Evolutionary conservation across 2,329 filamentous ascomycete species (phyloP), one percentile per base, ranked within the genome.

Genomic region (Pyrenochaeta sp.): DNA sequence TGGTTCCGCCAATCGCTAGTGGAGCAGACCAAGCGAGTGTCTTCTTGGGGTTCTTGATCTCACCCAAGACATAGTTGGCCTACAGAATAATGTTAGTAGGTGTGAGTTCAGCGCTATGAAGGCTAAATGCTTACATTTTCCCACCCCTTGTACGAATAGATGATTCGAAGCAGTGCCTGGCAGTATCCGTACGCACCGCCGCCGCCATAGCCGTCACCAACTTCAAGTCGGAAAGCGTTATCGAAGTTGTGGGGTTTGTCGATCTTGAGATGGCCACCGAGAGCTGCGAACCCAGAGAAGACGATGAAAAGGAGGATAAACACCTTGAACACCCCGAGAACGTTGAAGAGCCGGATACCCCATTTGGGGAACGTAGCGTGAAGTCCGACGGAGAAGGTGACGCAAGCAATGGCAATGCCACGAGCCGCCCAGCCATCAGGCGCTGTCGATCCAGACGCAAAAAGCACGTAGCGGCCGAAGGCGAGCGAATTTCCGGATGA

Each of bases 141-240:
- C 82, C 82, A 86, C 3, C 83, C 83, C 53, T 81, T 82, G 70
- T 84, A 85, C 10, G 78, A 81, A 69, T 84, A 84, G 11, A 84
- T 73, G 41, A 85, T 80, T 19, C 79, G 79, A 3, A 85, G 71
- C 8, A 85, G 70, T 0, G 82, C 81, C 3, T 79, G 82, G 2
- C 80, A 79, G 58, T 84, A 84, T 11, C 58, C 61, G 32, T 68
- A 69, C 2, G 65, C 64, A 6, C 63, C 63, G 8, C 67, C 67
- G 6, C 65, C 64, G 14, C 67, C 65, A 14, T 68, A 69, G 4
- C 64, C 65, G 17, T 68, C 61, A 2, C 63, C 62, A 2, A 51
- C 35, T 21, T 63, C 58, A 1, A 78, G 76, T 19, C 78, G 79
- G 55, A 85, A 85, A 0, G 81, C 77, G 36, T 82, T 73, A 44